phyloP scores from a whole-genome alignment of 2,329 filamentous ascomycete genomes.

The Colletotrichum lini region DNA sequence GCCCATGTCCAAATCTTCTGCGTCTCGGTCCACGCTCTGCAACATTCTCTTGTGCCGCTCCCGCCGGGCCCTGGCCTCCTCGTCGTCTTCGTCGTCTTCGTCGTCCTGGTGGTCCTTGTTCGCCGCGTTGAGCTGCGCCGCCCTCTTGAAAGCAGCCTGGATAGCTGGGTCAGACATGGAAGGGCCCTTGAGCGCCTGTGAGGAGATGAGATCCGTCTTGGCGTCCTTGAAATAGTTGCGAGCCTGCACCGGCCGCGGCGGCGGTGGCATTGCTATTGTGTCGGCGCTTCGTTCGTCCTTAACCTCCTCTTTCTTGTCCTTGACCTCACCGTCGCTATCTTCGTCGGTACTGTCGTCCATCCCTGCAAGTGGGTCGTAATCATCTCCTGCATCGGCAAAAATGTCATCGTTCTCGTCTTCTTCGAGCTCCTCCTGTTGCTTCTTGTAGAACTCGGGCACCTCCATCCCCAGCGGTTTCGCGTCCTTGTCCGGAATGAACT shows the following conservation, averaged over 20 bases:
- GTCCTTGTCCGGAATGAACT: constrained; percentile 68
- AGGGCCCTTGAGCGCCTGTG: constrained; percentile 64
- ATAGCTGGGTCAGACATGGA: constrained; percentile 83
- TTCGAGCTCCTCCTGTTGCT: constrained; percentile 61
- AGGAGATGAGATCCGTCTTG: constrained; percentile 67
- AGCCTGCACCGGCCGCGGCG: constrained; percentile 58
- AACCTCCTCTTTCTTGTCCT: constrained; percentile 46
- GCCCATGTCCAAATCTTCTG: constrained; percentile 93
- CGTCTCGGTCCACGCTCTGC: constrained; percentile 80
- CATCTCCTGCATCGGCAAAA: constrained; percentile 75
- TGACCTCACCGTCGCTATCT: constrained; percentile 56
- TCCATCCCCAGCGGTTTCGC: constrained; percentile 75
- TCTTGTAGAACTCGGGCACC: constrained; percentile 71
- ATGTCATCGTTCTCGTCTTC: constrained; percentile 73
- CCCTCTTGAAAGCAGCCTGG: constrained; percentile 87
- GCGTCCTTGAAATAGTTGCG: constrained; percentile 76
- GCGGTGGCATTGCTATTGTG: constrained; percentile 60
- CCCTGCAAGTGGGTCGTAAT: constrained; percentile 77
- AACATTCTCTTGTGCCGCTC: constrained; percentile 83
- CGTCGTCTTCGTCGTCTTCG: constrained; percentile 57
- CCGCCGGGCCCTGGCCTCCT: constrained; percentile 69
- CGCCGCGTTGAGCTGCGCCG: constrained; percentile 72
- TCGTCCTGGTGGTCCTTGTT: constrained; percentile 51
- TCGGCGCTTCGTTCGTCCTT: constrained; percentile 41
- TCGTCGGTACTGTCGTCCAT: constrained; percentile 62